Evolutionary conservation across 73 alveolate genomes (phyloP).

Genomic region (Urostyla sp.): DNA sequence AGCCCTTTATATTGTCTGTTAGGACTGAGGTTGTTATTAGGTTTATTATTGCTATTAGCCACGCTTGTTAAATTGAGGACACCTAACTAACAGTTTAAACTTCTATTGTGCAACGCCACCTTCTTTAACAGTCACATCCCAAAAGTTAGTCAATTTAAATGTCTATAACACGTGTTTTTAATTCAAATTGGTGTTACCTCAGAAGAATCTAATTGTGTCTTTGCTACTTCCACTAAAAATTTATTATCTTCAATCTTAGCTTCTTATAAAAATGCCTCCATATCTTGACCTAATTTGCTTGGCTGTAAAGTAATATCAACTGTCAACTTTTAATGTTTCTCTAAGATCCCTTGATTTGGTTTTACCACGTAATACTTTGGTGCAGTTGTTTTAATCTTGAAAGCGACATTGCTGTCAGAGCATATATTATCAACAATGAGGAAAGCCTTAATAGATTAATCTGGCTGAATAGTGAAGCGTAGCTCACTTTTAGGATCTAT

Average conservation of each 20-base stretch:
- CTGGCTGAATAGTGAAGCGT: conserved; percentile 10
- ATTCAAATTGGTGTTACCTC: not conserved
- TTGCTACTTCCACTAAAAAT: conserved; percentile 34
- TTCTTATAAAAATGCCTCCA: not conserved
- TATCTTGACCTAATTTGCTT: not conserved
- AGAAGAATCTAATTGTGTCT: conserved; percentile 10
- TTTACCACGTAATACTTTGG: conserved; percentile 68
- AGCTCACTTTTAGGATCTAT: conserved; percentile 40
- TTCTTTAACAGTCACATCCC: conserved; percentile 34
- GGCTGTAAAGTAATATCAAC: conserved; percentile 39
- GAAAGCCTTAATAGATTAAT: conserved; percentile 18
- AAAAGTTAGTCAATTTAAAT: conserved; percentile 1
- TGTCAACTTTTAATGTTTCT: conserved; percentile 34
- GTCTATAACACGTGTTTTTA: not conserved
- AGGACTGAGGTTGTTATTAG: not conserved
- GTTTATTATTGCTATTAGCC: not conserved
- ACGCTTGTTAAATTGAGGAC: not conserved
- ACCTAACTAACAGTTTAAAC: not conserved
- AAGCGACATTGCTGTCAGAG: conserved; percentile 56
- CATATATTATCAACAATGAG: conserved; percentile 37
- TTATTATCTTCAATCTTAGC: conserved; percentile 31
- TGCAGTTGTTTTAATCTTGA: conserved; percentile 69
- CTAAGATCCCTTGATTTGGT: conserved; percentile 67
- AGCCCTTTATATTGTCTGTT: not conserved
- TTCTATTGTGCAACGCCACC: too few relatives aligned